These are phyloP conservation scores for Ascochyta koolunga DNA, from an alignment of 2,329 filamentous ascomycete species.

Conservation along the genomic window DNA sequence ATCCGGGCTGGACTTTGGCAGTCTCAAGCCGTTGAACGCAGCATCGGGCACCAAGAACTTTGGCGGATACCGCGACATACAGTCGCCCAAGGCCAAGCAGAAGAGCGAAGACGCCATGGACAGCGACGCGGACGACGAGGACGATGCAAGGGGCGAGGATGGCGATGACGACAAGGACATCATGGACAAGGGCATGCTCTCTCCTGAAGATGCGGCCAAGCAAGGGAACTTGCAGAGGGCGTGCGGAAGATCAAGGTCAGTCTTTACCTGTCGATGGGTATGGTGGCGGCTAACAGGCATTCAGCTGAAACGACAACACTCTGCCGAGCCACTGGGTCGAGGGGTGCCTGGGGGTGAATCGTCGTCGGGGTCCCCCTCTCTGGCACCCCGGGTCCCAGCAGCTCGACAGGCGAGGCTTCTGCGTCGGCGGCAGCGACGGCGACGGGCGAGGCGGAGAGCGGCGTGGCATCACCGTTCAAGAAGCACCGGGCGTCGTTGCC, in stretches of 20 bases:
- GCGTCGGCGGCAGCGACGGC: conserved; percentile 39
- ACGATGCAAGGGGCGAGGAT: conserved; percentile 70
- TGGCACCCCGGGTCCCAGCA: conserved; percentile 27
- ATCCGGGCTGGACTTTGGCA: conserved; percentile 83
- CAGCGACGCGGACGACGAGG: conserved; percentile 75
- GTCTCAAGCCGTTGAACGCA: conserved; percentile 80
- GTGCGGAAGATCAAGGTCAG: conserved; percentile 81
- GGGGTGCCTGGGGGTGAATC: conserved; percentile 30
- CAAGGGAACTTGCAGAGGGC: conserved; percentile 79
- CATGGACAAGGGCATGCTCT: conserved; percentile 60
- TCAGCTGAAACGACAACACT: conserved; percentile 82
- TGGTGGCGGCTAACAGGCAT: conserved; percentile 22
- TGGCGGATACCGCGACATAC: conserved; percentile 79
- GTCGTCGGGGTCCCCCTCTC: conserved; percentile 29
- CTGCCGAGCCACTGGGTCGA: conserved; percentile 67
- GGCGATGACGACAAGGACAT: conserved; percentile 62
- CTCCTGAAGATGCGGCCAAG: conserved; percentile 73
- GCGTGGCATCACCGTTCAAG: conserved; percentile 74
- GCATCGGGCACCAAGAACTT: conserved; percentile 85
- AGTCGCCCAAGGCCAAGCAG: conserved; percentile 59
- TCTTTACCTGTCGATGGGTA: background rate
- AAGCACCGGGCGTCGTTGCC: conserved; percentile 71
- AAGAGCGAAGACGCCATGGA: conserved; percentile 67
- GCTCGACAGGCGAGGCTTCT: conserved; percentile 27
- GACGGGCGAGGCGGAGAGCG: conserved; percentile 50